Percentiles rank a stretch among this genome's conserved stretches.
phyloP scores from a whole-genome alignment of 192 early-diverging fungal genomes.

The Glomus cerebriforme region DNA sequence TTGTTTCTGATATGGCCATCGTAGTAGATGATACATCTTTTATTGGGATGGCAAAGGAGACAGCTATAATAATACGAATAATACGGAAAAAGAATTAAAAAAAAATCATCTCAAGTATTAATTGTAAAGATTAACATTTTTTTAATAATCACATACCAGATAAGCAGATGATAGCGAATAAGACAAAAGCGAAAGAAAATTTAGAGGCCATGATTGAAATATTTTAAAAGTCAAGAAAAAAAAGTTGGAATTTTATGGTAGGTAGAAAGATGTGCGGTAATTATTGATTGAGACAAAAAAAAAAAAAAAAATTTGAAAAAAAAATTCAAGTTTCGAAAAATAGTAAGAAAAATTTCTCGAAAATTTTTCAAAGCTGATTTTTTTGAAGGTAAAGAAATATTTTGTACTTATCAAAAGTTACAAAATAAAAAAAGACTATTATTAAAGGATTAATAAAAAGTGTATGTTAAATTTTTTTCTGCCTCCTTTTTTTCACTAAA shows the following conservation, averaged over 20 bases:
- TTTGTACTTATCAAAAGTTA: not conserved
- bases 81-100: too few relatives aligned
- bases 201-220: not conserved
- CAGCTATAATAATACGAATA: not conserved
- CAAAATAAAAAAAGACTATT: not conserved
- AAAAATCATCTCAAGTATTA: too few relatives aligned
- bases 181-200: not conserved
- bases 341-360: too few relatives aligned
- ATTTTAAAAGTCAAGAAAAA: not conserved
- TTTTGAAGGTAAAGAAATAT: not conserved
- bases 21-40: slow-evolving; percentile 42
- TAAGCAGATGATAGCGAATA: not conserved
- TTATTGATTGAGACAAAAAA: not conserved
- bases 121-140: too few relatives aligned
- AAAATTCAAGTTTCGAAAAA: too few relatives aligned
- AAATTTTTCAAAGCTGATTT: too few relatives aligned
- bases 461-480: not conserved
- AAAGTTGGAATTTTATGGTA: not conserved
- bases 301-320: not conserved
- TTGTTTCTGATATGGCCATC: slow-evolving; percentile 39
- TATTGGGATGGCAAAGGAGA: slow-evolving; percentile 13
- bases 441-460: too few relatives aligned
- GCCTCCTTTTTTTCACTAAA: not conserved
- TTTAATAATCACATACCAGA: not conserved
- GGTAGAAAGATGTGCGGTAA: not conserved